Evolutionary conservation across 148 eudicot species (phyloP), one percentile per base, ranked within the genome.

Genomic region (Silene latifolia): DNA sequence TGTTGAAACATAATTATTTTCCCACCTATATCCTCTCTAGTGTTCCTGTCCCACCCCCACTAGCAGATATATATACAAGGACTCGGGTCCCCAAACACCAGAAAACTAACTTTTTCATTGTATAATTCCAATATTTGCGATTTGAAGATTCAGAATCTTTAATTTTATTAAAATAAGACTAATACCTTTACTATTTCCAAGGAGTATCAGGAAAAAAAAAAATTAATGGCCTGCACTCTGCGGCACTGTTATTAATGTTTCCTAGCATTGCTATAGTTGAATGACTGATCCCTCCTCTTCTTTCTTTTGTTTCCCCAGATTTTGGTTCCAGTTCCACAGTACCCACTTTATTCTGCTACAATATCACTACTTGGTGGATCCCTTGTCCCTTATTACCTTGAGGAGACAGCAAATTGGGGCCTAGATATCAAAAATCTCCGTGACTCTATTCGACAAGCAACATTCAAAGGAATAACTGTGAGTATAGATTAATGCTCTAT

Each of bases 351-450:
- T 85, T 95, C 99, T 54, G 99, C 99, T 63, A 78, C 98, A 56
- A 95, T 95, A 82, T 80, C 96, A 61, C 83, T 95, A 48, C 80
- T 80, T 74, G 97, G 99, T 76, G 99, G 99, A 70, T 82, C 99
- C 77, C 91, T 95, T 44, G 94, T 95, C 76, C 99, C 99, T 23
- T 95, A 95, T 83, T 92, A 89, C 79, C 96, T 95, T 79, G 99
- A 95, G 75, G 99, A 95, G 89, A 83, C 96, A 7, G 99, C 96
- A 69, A 90, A 95, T 79, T 95, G 97, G 99, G 99, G 99, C 60
- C 99, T 95, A 60, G 99, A 95, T 84, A 78, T 92, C 69, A 74
- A 78, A 58, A 90, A 89, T 82, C 99, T 95, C 48, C 92, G 87
- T 20, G 87, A 90, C 53, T 81, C 99, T 71, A 83, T 92, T 79